These are phyloP conservation scores for Escovopsis weberi DNA, from an alignment of 2,329 filamentous ascomycete genomes.

Conservation along the genomic window DNA sequence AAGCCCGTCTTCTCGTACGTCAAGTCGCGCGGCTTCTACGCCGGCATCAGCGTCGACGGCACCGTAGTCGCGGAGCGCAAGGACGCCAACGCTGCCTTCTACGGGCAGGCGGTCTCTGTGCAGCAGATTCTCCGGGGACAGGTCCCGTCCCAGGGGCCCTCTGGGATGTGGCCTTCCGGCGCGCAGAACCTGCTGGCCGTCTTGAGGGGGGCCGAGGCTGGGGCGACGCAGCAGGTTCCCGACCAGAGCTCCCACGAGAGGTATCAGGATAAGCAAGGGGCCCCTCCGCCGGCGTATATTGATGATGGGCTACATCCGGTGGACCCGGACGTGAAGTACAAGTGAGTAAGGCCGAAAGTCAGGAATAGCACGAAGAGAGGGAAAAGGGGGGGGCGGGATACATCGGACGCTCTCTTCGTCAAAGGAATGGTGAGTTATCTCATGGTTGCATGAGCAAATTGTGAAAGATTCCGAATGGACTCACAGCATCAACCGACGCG, in stretches of 20 bases:
- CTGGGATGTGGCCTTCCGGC: conserved; percentile 19
- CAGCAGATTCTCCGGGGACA: conserved; percentile 33
- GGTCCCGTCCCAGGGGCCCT: conserved; percentile 12
- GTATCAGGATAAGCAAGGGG: not conserved
- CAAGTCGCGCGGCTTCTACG: conserved; percentile 80
- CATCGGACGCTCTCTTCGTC: not conserved
- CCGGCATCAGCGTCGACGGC: conserved; percentile 73
- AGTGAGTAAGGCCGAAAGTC: not conserved
- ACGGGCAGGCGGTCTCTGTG: conserved; percentile 43
- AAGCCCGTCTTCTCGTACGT: conserved; percentile 52
- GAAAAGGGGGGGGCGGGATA: no score
- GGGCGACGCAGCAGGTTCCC: not conserved
- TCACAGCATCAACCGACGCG: no score
- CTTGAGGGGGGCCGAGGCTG: conserved; percentile 17
- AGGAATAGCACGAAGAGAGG: no score
- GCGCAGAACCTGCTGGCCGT: conserved; percentile 16
- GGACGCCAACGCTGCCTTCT: conserved; percentile 83
- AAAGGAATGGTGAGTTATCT: no score
- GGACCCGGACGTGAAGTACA: conserved; percentile 5
- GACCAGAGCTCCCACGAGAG: not conserved
- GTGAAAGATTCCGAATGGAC: no score
- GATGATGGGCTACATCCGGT: not conserved
- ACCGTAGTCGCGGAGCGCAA: conserved; percentile 73
- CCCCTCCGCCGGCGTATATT: not conserved
- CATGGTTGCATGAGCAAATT: no score